Percentiles rank a stretch among this genome's conserved stretches.
These are phyloP conservation scores for Solanum sitiens DNA, from an alignment of 257 asterid species.

Conservation along the genomic window DNA sequence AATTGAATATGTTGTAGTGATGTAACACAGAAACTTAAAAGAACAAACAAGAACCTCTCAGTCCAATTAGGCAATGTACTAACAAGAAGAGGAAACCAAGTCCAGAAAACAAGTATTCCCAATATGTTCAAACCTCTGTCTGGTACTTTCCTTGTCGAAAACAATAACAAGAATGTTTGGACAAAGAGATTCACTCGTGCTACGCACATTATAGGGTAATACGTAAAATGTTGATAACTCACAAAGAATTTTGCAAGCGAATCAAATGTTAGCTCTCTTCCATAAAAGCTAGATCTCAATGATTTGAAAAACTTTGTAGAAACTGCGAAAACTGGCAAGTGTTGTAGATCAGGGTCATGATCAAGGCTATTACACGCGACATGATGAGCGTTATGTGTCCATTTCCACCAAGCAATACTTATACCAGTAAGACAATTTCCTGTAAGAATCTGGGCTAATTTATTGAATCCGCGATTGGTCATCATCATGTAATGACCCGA, in stretches of 20 bases:
- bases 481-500: conserved; percentile 84
- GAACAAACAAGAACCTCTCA: conserved; percentile 47
- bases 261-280: conserved; percentile 57
- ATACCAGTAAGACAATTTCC: conserved; percentile 95
- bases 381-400: conserved; percentile 95
- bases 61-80: conserved; percentile 61
- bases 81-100: conserved; percentile 79
- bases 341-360: conserved; percentile 89
- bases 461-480: conserved; percentile 37
- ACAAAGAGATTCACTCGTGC: conserved; percentile 73
- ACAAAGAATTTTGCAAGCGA: conserved; percentile 43
- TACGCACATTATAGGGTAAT: conserved; percentile 60
- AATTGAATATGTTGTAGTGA: conserved; percentile 80
- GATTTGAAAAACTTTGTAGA: conserved; percentile 42
- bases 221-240: conserved; percentile 66
- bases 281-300: conserved; percentile 49
- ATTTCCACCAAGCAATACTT: conserved; percentile 98
- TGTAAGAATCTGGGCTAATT: conserved; percentile 50
- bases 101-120: conserved; percentile 74
- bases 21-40: conserved; percentile 45
- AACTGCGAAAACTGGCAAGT: conserved; percentile 70
- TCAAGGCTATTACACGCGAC: conserved; percentile 75
- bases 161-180: conserved; percentile 58
- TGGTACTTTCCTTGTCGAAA: conserved; percentile 48
- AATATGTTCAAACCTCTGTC: conserved; percentile 60